phyloP scores from a whole-genome alignment of 1,284 basidiomycete species.

The Agaricales sp. region DNA sequence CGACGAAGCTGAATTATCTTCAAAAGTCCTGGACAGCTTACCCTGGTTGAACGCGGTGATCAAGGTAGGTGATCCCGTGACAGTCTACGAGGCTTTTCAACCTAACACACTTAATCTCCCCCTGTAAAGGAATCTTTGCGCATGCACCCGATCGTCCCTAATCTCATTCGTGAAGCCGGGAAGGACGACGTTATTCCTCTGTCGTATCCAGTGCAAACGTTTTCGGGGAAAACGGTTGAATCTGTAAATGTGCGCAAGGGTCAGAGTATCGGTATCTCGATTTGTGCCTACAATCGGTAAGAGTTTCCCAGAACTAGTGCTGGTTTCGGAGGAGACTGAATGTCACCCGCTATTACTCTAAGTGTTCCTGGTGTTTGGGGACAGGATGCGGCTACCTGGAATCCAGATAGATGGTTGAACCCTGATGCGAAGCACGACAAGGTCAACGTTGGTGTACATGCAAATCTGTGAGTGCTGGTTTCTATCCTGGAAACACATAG shows the following conservation, averaged over 20 bases:
- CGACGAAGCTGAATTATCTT: slow-evolving; percentile 20
- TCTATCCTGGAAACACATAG: too few relatives aligned
- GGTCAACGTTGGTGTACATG: slow-evolving; percentile 10
- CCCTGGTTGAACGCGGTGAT: slow-evolving; percentile 38
- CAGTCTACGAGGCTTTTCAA: too few relatives aligned
- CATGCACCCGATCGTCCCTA: slow-evolving; percentile 11
- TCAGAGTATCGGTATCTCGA: slow-evolving; percentile 7
- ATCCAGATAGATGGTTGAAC: slow-evolving; percentile 12
- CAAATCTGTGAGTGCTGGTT: slow-evolving; percentile 10
- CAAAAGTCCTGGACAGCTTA: slow-evolving; percentile 36
- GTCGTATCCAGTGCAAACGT: slow-evolving; percentile 7
- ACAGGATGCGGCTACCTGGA: slow-evolving; percentile 10
- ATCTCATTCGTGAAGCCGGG: slow-evolving; percentile 8
- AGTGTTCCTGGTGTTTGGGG: slow-evolving; percentile 10
- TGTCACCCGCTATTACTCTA: background rate
- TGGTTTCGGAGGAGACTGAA: background rate
- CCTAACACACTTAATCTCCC: too few relatives aligned
- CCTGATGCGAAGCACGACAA: background rate
- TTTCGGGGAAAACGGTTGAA: slow-evolving; percentile 7
- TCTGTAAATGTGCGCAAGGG: slow-evolving; percentile 13
- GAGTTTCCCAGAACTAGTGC: background rate
- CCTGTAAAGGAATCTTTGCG: slow-evolving; percentile 14
- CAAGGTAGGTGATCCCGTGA: slow-evolving; percentile 26
- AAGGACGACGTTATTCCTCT: slow-evolving; percentile 15
- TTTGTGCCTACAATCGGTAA: slow-evolving; percentile 12